Base-by-base conservation (phyloP, 805 yeast species). In the Metschnikowia bowlesiae region DNA sequence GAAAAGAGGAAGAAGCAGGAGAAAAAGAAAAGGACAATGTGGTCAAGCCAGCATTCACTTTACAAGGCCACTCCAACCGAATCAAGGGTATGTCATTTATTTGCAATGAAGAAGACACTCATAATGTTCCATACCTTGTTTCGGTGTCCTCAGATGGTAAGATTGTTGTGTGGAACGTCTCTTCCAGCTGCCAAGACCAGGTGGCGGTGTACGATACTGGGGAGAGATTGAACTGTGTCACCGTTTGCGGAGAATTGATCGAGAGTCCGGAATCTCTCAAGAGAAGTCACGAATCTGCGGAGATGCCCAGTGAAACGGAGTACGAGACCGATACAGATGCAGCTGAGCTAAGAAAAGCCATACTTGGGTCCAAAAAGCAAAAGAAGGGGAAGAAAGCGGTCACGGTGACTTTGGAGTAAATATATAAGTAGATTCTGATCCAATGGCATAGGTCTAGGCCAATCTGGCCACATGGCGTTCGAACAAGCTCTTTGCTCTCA, bases 141-240 rank as follows among this genome's bases (percentile, higher is more conserved):
- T 85, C 96, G 2, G 88, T 90, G 10, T 88, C 97, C 0, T 88
- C 97, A 0, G 98, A 92, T 67, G 98, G 98, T 28, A 87, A 81
- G 61, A 85, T 92, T 47, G 96, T 94, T 7, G 87, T 92, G 2
- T 92, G 97, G 97, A 86, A 91, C 63, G 56, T 74, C 16, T 40
- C 57, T 2, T 70, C 85, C 63, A 64, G 69, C 0, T 61, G 71
- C 2, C 76, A 78, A 59, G 95, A 88, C 60, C 96, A 90, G 66
- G 79, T 90, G 26, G 97, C 97, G 0, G 94, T 89, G 3, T 92
- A 90, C 65, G 89, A 85, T 55, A 80, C 92, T 18, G 96, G 95
- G 10, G 98, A 94, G 69, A 78, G 99, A 62, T 77, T 94, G 54
- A 92, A 89, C 66, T 92, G 97, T 70, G 83, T 90, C 22, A 79